Base-by-base conservation (phyloP, 2,329 filamentous ascomycete species). In the Aspergillus glaucus region DNA sequence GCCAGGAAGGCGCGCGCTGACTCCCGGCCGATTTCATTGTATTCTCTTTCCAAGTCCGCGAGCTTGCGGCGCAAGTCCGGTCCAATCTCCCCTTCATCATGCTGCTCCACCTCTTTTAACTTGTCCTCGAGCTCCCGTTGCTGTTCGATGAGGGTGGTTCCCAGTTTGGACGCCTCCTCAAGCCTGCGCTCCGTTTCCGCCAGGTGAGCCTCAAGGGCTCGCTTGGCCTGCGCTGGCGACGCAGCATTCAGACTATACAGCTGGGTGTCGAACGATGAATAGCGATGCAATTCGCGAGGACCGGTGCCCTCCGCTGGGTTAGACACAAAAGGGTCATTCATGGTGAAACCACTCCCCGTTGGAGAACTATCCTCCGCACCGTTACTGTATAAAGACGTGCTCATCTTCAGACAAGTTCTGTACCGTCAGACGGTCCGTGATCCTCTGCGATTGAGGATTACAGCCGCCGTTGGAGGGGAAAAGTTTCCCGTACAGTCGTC, bases 161-260 rank as follows among this genome's bases (percentile, higher is more conserved):
- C 93, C 37, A 98, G 74, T 63, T 87, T 90, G 24, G 89, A 93
- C 5, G 92, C 88, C 66, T 97, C 91, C 62, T 94, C 87, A 54
- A 98, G 84, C 50, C 92, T 83, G 50, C 90, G 85, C 62, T 95
- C 89, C 1, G 92, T 96, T 69, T 98, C 93, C 54, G 87, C 84
- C 43, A 98, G 79, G 70, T 97, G 93, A 45, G 91, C 89, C 69
- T 95, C 86, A 41, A 98, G 77, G 41, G 90, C 90, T 56, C 87
- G 85, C 70, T 88, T 95, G 37, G 90, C 88, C 64, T 96, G 90
- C 48, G 84, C 82, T 8, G 92, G 89, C 1, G 92, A 95, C 24
- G 87, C 77, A n/a, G 88, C 81, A 56, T 87, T 87, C 19, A 92
- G 75, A 34, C 85, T 85, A 66, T 94, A 91, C 24, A 88, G 74